Evolutionary conservation across 768 basidiomycete species (phyloP), one percentile per base, ranked within the genome.

Genomic region (Candolleomyces aberdarensis): DNA sequence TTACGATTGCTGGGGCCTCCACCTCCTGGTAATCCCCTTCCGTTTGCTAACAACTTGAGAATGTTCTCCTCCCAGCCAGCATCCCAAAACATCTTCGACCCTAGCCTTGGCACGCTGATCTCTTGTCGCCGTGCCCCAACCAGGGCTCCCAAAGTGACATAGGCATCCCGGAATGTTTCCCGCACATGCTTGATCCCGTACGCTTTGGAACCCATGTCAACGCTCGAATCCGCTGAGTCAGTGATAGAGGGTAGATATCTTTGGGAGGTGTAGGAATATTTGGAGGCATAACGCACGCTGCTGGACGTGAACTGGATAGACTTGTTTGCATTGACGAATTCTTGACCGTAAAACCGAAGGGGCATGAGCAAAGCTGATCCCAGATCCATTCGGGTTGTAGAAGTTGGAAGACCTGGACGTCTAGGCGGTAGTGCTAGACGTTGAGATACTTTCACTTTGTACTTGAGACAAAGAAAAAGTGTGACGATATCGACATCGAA

Each of bases 141-240:
- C 11, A 61, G 14, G 10, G 10, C 44, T 19, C 3, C 10, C 11
- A 69, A 26, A 8, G 49, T 58, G 10, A 26, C 7, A 51, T 69
- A 69, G 0, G 67, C 68, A 1, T 67, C 62, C 40, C 60, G 56
- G 60, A 72, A 70, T 1, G 67, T 63, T 8, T 47, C 68, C 26
- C 62, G 58, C 8, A 70, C 57, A 49, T 72, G 69, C 52, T 68
- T 72, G 41, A 72, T 68, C 8, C 64, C 69, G 47, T 72, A 72
- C 0, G 67, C 69, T 31, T 70, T 69, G 7, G 43, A 19, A 3
- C 71, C 71, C 66, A 70, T 66, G 47, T 70, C 67, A 15, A 66
- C 60, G 11, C 40, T 43, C 17, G 55, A 13, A 51, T 70, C 58
- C 5, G 68, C 68, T 9, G 71, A 68, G 50, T 70, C 71, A 40